phyloP scores from a whole-genome alignment of 495 filamentous ascomycete species.

The Talaromyces wortmannii region DNA sequence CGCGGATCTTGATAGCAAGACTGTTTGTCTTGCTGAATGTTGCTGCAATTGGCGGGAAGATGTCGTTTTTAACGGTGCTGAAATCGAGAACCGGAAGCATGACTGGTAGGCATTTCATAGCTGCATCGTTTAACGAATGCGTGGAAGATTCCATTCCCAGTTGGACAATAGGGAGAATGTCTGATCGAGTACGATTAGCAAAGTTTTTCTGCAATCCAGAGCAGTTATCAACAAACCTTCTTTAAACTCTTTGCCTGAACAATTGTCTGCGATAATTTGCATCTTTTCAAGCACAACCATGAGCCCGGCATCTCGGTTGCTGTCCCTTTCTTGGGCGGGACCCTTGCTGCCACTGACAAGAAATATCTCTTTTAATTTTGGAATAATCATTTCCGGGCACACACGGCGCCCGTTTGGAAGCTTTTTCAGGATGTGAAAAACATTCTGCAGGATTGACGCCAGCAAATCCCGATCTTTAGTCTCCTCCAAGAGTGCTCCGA shows the following conservation, averaged over 20 bases:
- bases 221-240: conserved; percentile 50
- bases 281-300: conserved; percentile 86
- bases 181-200: conserved; percentile 28
- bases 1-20: conserved; percentile 86
- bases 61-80: conserved; percentile 88
- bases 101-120: conserved; percentile 63
- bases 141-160: conserved; percentile 81
- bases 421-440: conserved; percentile 77
- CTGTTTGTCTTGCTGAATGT: conserved; percentile 91
- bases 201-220: neutral
- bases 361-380: conserved; percentile 79
- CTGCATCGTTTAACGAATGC: conserved; percentile 78
- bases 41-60: conserved; percentile 82
- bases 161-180: conserved; percentile 78
- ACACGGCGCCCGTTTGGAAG: conserved; percentile 68
- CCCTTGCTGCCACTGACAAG: conserved; percentile 43
- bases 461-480: conserved; percentile 84
- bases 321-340: conserved; percentile 59
- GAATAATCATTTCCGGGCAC: conserved; percentile 77
- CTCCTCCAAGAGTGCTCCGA: conserved; percentile 84
- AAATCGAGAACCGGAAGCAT: conserved; percentile 85
- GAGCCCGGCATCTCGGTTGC: conserved; percentile 78
- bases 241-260: conserved; percentile 87
- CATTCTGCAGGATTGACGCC: conserved; percentile 76
- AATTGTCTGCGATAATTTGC: conserved; percentile 65